These are phyloP conservation scores for Sorghum bicolor DNA, from an alignment of 176 grass and related monocot genomes.

Conservation along the genomic window Sorghum_bicolor_NCBIv3 NC_012870.2:4466001-4466500, in stretches of 20 bases:
- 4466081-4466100: not conserved
- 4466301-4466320: too few relatives aligned
- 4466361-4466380: constrained; percentile 42
- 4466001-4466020: constrained; percentile 29
- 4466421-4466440: constrained; percentile 58
- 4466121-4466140: not conserved
- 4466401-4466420: constrained; percentile 35
- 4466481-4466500: constrained; percentile 9
- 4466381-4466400: constrained; percentile 51
- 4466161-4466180: constrained; percentile 41
- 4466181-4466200: constrained; percentile 39
- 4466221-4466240: constrained; percentile 77
- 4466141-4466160: constrained; percentile 81
- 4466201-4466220: constrained; percentile 52
- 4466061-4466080: constrained; percentile 11
- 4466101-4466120: not conserved
- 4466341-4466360: constrained; percentile 53
- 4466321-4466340: constrained; percentile 31
- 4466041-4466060: not conserved
- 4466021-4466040: constrained; percentile 22
- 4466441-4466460: constrained; percentile 42
- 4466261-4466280: not conserved
- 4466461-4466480: constrained; percentile 48
- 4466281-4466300: not conserved
- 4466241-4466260: not conserved